Evolutionary conservation across 2,329 filamentous ascomycete species (phyloP).

Genomic region (Monilinia polystroma): DNA sequence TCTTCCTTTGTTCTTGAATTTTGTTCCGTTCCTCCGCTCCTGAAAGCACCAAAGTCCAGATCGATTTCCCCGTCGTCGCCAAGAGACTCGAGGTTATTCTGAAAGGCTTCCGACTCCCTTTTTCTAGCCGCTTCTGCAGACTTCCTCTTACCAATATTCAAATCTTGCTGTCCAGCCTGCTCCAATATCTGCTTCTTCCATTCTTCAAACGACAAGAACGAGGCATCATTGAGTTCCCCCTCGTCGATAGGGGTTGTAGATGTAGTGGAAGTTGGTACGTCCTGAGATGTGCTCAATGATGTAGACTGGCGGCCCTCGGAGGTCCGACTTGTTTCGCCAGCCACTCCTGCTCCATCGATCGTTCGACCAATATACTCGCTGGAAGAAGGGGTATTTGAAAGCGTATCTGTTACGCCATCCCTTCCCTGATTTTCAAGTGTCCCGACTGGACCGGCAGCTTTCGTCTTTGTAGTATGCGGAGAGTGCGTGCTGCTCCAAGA

Average conservation of each 20-base stretch:
- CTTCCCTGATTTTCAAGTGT: not conserved
- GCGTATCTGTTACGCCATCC: not conserved
- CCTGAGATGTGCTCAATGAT: constrained; percentile 15
- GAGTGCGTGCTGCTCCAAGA: constrained; percentile 36
- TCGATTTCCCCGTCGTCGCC: constrained; percentile 90
- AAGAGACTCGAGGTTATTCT: constrained; percentile 71
- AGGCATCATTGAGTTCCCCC: constrained; percentile 53
- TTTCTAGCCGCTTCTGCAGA: constrained; percentile 48
- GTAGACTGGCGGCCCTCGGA: constrained; percentile 14
- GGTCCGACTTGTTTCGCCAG: constrained; percentile 18
- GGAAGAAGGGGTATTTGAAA: constrained; percentile 8
- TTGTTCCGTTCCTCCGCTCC: constrained; percentile 39
- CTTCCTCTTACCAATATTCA: constrained; percentile 59
- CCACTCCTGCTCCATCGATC: not conserved
- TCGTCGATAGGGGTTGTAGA: constrained; percentile 30
- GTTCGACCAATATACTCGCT: constrained; percentile 17
- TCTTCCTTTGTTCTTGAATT: constrained; percentile 27
- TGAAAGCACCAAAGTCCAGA: constrained; percentile 66
- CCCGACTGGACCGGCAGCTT: not conserved
- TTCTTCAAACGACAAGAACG: constrained; percentile 96
- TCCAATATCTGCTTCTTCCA: constrained; percentile 95
- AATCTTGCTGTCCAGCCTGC: constrained; percentile 76
- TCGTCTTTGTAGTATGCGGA: constrained; percentile 21
- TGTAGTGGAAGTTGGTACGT: constrained; percentile 9
- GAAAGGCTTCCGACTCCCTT: constrained; percentile 54